Percentiles rank a stretch among this genome's conserved stretches.
Evolutionary conservation across 345 rosid species (phyloP).

Genomic region (Arabidopsis suecica): DNA sequence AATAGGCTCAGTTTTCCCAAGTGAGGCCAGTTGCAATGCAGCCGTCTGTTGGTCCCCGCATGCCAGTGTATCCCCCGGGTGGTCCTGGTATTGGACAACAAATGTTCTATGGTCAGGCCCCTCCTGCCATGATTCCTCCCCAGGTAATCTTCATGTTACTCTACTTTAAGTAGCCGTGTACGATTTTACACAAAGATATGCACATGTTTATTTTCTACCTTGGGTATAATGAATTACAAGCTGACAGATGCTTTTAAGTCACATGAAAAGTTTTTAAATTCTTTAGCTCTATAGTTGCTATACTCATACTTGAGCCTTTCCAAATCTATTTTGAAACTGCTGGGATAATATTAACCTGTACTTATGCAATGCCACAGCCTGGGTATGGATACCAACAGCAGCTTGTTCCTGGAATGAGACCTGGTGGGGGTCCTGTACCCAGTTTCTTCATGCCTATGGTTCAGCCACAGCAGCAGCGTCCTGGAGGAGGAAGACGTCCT

Average conservation of each 20-base stretch:
- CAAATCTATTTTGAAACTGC: not conserved
- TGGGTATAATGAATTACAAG: slow-evolving; percentile 2
- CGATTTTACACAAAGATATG: not conserved
- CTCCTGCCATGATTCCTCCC: slow-evolving; percentile 82
- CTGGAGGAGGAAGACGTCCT: slow-evolving; percentile 70
- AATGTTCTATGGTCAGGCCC: slow-evolving; percentile 86
- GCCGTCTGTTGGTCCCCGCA: slow-evolving; percentile 78
- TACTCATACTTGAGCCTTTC: not conserved
- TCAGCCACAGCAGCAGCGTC: slow-evolving; percentile 90
- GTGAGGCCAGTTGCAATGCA: slow-evolving; percentile 76
- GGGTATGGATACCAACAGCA: slow-evolving; percentile 97
- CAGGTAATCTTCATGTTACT: slow-evolving; percentile 58
- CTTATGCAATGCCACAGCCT: slow-evolving; percentile 53
- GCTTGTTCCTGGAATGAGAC: slow-evolving; percentile 95
- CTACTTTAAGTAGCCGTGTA: not conserved
- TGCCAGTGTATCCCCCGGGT: slow-evolving; percentile 86
- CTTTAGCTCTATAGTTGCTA: not conserved
- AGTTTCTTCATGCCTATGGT: slow-evolving; percentile 93
- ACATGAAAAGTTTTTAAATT: not conserved
- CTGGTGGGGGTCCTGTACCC: slow-evolving; percentile 71
- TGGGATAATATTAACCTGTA: not conserved
- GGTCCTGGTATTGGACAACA: slow-evolving; percentile 87
- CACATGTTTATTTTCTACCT: not conserved
- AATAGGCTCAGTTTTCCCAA: slow-evolving; percentile 93
- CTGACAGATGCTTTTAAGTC: not conserved